Base-by-base conservation (phyloP, 2,329 filamentous ascomycete genomes). In the Apiospora phragmitis region DNA sequence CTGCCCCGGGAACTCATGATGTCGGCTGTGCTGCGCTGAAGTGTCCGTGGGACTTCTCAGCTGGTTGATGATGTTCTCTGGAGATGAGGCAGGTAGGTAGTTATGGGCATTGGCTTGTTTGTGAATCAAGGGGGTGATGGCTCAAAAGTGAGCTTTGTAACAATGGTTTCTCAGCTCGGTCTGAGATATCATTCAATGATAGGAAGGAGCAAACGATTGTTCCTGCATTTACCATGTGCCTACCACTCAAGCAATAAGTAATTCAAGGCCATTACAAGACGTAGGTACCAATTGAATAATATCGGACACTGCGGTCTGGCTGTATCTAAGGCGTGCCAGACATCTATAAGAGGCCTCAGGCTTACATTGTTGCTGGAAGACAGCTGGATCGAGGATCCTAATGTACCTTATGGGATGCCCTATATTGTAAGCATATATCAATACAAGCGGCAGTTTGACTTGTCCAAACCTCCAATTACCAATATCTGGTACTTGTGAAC, bases 1-100 rank as follows among this genome's bases (percentile, higher is more conserved):
- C 42, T 68, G 42, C 73, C 74, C 74, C 75, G 76, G 49, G 29
- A 26, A 69, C 26, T 67, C 74, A 74, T 76, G 16, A 72, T 74
- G 71, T 9, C 21, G 41, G 42, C 26, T 43, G 21, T 62, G 32
- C 26, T 43, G 26, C 5, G 21, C 3, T n/a, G 32, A 6, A n/a
- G 29, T 3, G 32, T n/a, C n/a, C 18, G 12, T 12, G 32, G 18
- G 2, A 38, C 18, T 14, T n/a, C 21, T 14, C 9, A 14, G 7
- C 8, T 24, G 32, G 55, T 14, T 14, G 29, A 14, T 14, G 8
- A 24, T 11, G 18, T 38, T 14, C 32, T 38, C 18, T 38, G 55
- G 55, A 21, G 55, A 62, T 2, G 29, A 9, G 9, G 21, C 32
- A 62, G 32, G 38, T 62, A 62, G 12, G 32, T 38, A 62, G 55